These are phyloP conservation scores for Leersia perrieri DNA, from an alignment of 176 grass and related monocot genomes.

Conservation along the genomic window DNA sequence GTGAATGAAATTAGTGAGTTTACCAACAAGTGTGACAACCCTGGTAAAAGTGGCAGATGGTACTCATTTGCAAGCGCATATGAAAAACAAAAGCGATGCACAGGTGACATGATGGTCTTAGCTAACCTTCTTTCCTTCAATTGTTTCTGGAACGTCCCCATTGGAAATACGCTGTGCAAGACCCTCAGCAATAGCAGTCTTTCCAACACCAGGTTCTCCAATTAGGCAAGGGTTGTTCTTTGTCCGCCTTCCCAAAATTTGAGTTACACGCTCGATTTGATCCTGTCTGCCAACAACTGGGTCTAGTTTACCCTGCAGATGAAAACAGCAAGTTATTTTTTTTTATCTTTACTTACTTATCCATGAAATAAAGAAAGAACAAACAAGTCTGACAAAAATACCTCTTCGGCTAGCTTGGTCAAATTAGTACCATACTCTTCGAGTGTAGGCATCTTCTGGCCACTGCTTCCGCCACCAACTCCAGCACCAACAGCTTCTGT, in stretches of 20 bases:
- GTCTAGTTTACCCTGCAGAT: constrained; percentile 86
- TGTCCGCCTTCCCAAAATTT: constrained; percentile 91
- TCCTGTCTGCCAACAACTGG: constrained; percentile 85
- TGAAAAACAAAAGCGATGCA: neutral
- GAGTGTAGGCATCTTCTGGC: constrained; percentile 96
- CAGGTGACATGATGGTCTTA: neutral
- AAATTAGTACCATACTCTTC: constrained; percentile 99
- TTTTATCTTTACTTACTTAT: neutral
- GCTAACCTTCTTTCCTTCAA: constrained; percentile 97
- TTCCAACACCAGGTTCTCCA: constrained; percentile 95
- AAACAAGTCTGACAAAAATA: constrained; percentile 27
- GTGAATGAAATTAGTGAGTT: neutral
- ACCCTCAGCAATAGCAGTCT: constrained; percentile 94
- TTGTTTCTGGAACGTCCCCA: constrained; percentile 97
- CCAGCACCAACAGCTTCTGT: constrained; percentile 89
- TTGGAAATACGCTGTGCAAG: constrained; percentile 87
- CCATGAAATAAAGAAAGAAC: neutral
- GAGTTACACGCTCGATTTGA: constrained; percentile 95
- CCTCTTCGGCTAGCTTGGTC: constrained; percentile 97
- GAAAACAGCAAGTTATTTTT: neutral
- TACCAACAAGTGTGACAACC: neutral
- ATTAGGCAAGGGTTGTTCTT: constrained; percentile 98
- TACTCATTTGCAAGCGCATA: constrained; percentile 24
- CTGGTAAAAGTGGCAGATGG: neutral
- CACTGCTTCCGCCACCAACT: constrained; percentile 88